phyloP scores from a whole-genome alignment of 2,329 filamentous ascomycete genomes.

The Thelonectria rubi region DNA sequence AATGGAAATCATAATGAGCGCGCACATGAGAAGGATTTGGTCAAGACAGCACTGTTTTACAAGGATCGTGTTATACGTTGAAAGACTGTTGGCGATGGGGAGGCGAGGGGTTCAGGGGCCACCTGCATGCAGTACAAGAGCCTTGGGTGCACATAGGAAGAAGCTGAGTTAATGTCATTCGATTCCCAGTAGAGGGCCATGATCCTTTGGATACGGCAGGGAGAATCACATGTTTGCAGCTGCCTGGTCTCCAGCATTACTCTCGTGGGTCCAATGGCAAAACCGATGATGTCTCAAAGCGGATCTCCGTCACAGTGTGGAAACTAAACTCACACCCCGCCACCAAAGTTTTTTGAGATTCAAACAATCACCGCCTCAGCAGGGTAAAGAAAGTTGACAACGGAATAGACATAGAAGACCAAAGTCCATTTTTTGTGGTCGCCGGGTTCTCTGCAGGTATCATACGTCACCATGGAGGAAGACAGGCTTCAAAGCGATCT shows the following conservation, averaged over 20 bases:
- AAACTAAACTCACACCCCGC: conserved; percentile 30
- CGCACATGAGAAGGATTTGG: conserved; percentile 34
- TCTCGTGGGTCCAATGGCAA: conserved; percentile 28
- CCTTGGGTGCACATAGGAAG: conserved; percentile 44
- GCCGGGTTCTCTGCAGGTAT: not conserved
- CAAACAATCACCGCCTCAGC: not conserved
- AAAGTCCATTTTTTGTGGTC: not conserved
- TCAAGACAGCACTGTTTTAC: conserved; percentile 36
- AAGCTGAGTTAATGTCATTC: conserved; percentile 46
- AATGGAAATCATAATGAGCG: conserved; percentile 41
- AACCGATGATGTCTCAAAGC: conserved; percentile 26
- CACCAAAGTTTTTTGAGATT: conserved; percentile 34
- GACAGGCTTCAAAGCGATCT: conserved; percentile 76
- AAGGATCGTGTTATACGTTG: conserved; percentile 37
- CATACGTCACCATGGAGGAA: conserved; percentile 70
- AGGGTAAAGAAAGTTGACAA: not conserved
- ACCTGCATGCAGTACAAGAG: conserved; percentile 35
- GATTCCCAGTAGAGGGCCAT: conserved; percentile 26
- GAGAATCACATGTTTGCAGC: conserved; percentile 10
- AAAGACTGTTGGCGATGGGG: conserved; percentile 32
- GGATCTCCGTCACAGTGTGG: conserved; percentile 36
- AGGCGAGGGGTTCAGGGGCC: conserved; percentile 15
- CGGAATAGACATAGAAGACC: not conserved
- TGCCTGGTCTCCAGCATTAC: not conserved
- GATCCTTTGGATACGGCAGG: conserved; percentile 11